Percentiles rank a stretch among this genome's conserved stretches.
Conservation (phyloP, 768 basidiomycete species). For the Tricholoma matsutake region DNA sequence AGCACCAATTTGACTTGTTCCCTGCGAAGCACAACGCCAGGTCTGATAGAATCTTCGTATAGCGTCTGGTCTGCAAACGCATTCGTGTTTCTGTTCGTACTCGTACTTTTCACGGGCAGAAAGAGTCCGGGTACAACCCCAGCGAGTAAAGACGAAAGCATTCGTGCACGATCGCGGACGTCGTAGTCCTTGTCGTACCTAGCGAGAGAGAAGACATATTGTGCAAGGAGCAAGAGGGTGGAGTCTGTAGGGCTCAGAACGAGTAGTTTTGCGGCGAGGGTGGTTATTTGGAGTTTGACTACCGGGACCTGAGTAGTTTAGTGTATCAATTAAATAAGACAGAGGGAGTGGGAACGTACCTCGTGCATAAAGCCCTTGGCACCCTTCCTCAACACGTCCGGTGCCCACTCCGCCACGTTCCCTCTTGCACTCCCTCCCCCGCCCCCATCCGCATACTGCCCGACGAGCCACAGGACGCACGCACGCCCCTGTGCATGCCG, state of each 20-base stretch:
- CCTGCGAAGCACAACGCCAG: constrained; percentile 74
- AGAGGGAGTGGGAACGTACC: constrained; percentile 35
- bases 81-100: neutral
- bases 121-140: constrained; percentile 39
- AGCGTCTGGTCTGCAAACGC: constrained; percentile 24
- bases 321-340: neutral
- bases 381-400: constrained; percentile 82
- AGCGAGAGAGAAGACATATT: constrained; percentile 80
- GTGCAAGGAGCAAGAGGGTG: constrained; percentile 51
- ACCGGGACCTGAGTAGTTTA: constrained; percentile 40
- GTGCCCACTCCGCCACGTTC: constrained; percentile 76
- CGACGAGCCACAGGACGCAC: constrained; percentile 90
- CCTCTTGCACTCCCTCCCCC: constrained; percentile 26
- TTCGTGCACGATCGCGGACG: constrained; percentile 85
- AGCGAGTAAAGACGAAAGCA: constrained; percentile 66
- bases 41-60: constrained; percentile 21
- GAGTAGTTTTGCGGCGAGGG: constrained; percentile 82
- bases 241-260: constrained; percentile 58
- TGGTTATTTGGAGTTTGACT: constrained; percentile 83
- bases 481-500: constrained; percentile 78
- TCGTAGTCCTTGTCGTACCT: constrained; percentile 88
- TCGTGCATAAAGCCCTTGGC: constrained; percentile 72
- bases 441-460: constrained; percentile 62
- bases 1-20: constrained; percentile 82
- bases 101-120: constrained; percentile 27